phyloP scores from a whole-genome alignment of 2,329 filamentous ascomycete genomes.

The Sclerotinia sclerotiorum region DNA sequence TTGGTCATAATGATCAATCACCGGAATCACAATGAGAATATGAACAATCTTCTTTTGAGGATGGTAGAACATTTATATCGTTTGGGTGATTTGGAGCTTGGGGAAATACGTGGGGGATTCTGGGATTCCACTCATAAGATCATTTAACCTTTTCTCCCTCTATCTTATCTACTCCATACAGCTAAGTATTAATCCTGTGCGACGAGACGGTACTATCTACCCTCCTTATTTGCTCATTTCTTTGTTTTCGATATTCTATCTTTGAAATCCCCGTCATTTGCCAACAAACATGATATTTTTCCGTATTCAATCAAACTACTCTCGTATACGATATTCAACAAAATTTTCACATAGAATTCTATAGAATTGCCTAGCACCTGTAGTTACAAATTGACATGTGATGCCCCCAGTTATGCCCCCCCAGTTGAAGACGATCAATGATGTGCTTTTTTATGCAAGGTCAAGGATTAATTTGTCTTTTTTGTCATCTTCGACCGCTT shows the following conservation, averaged over 20 bases:
- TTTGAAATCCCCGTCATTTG: neutral
- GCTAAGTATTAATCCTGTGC: neutral
- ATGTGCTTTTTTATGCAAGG: constrained; percentile 3
- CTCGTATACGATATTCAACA: neutral
- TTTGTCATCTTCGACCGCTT: neutral
- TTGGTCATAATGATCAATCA: neutral
- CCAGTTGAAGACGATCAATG: neutral
- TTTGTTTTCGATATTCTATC: neutral
- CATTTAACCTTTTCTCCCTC: neutral
- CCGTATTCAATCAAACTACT: neutral
- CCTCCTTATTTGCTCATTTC: neutral
- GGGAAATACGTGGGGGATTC: neutral
- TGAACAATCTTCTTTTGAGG: neutral
- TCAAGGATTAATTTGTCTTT: neutral
- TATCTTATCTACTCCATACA: neutral
- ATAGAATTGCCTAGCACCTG: neutral
- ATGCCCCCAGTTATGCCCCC: neutral
- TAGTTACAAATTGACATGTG: constrained; percentile 7
- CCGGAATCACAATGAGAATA: neutral
- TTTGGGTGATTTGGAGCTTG: neutral
- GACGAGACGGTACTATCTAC: neutral
- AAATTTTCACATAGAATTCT: constrained; percentile 5
- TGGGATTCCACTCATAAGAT: too few relatives aligned
- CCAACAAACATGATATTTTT: neutral
- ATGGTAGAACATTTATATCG: neutral